Conservation (phyloP, 176 grass and related monocot species). For the Pontederia paniculata region DNA sequence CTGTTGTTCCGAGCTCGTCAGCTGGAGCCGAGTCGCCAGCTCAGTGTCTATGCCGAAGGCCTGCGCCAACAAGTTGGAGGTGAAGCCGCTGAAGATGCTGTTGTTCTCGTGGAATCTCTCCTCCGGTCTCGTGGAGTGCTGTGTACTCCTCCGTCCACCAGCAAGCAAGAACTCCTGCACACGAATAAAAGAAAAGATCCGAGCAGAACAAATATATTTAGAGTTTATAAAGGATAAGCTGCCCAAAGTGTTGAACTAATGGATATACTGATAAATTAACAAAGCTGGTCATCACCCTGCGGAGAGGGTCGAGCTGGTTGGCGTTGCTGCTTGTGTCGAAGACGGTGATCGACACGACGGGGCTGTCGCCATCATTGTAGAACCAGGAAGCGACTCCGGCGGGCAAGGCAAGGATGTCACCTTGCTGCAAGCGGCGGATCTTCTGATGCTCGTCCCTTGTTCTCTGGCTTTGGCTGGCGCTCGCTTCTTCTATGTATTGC, state of each 20-base stretch:
- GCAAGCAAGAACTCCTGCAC: conserved; percentile 32
- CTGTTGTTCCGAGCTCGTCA: background rate
- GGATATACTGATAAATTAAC: too few species aligned
- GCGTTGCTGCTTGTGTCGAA: conserved; percentile 24
- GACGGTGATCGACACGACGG: conserved; percentile 24
- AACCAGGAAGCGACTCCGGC: conserved; percentile 33
- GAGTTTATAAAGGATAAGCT: too few species aligned
- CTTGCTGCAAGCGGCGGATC: conserved; percentile 26
- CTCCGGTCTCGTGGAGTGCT: background rate
- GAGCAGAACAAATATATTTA: too few species aligned
- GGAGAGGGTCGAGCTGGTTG: conserved; percentile 25
- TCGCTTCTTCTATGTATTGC: conserved; percentile 8
- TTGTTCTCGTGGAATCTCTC: background rate
- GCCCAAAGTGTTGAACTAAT: too few species aligned
- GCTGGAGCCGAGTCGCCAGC: background rate
- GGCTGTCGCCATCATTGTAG: conserved; percentile 38
- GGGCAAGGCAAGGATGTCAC: conserved; percentile 31
- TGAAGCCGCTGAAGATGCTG: background rate
- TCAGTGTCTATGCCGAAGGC: background rate
- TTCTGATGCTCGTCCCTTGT: conserved; percentile 33
- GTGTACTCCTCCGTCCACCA: conserved; percentile 19
- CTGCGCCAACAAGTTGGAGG: background rate
- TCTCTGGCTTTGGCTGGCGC: conserved; percentile 14
- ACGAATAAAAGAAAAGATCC: too few species aligned
- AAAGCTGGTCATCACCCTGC: conserved; percentile 16